Evolutionary conservation across 768 basidiomycete species (phyloP).

Genomic region (Sporobolomyces pararoseus): DNA sequence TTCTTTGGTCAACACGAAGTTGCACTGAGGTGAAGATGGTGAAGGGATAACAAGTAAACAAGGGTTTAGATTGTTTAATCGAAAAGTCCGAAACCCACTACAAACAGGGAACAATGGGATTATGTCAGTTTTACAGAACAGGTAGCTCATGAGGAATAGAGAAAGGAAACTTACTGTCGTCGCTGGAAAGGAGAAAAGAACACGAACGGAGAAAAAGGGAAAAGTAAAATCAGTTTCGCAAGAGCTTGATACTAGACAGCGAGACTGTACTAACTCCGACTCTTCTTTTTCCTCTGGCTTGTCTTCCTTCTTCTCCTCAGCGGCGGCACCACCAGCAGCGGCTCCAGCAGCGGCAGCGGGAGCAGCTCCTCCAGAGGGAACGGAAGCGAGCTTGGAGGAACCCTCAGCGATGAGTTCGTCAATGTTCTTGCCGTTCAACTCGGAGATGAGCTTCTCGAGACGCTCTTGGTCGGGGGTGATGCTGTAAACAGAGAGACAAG

Average conservation of each 20-base stretch:
- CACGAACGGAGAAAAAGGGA: no score
- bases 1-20: slow-evolving; percentile 4
- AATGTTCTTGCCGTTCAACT: slow-evolving; percentile 85
- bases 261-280: slow-evolving; percentile 46
- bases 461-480: slow-evolving; percentile 81
- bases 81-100: slow-evolving; percentile 47
- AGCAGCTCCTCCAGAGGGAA: slow-evolving; percentile 76
- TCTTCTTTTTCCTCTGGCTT: slow-evolving; percentile 52
- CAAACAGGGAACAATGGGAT: neutral
- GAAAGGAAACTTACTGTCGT: neutral
- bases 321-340: slow-evolving; percentile 59
- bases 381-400: slow-evolving; percentile 87
- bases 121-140: no score
- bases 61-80: slow-evolving; percentile 26
- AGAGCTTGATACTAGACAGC: neutral
- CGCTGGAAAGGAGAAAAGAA: neutral
- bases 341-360: slow-evolving; percentile 58
- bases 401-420: slow-evolving; percentile 90
- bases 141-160: neutral
- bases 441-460: slow-evolving; percentile 74
- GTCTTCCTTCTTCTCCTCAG: slow-evolving; percentile 76
- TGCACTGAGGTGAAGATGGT: neutral
- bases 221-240: no score
- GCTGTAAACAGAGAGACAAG: slow-evolving; percentile 49
- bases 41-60: neutral